A percentile compares a stretch with the other conserved stretches of the same genome.
Evolutionary conservation across 169 alveolate genomes (phyloP).

Genomic region (Cryptosporidium sp.): DNA sequence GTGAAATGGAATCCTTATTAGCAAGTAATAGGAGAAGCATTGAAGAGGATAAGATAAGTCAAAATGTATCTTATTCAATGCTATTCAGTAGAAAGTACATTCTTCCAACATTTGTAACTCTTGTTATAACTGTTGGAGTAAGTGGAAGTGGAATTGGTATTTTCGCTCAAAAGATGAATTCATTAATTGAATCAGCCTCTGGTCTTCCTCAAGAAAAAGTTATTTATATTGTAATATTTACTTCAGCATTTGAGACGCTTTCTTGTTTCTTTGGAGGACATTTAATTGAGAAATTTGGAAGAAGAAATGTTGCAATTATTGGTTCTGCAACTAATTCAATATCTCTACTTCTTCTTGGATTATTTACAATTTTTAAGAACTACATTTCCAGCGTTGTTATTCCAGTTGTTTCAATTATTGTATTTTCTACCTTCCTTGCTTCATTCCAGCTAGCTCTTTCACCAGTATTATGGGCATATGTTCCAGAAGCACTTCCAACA

Average conservation of each 20-base stretch:
- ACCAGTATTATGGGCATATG: constrained; percentile 44
- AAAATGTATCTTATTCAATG: constrained; percentile 16
- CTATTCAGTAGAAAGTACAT: constrained; percentile 34
- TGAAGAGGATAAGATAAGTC: constrained; percentile 26
- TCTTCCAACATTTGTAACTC: constrained; percentile 27
- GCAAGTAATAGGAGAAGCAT: constrained; percentile 14
- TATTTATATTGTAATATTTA: constrained; percentile 34
- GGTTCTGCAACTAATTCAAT: constrained; percentile 36
- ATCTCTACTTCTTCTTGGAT: constrained; percentile 25
- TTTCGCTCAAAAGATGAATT: constrained; percentile 60
- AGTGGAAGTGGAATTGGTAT: constrained; percentile 75
- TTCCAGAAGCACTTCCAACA: constrained; percentile 70
- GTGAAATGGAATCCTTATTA: constrained; percentile 35
- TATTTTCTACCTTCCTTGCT: constrained; percentile 33
- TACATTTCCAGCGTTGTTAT: neutral
- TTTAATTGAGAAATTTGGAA: constrained; percentile 45
- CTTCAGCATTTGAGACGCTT: constrained; percentile 4
- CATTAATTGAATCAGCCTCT: constrained; percentile 55
- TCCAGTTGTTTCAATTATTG: constrained; percentile 34
- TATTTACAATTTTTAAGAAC: constrained; percentile 35
- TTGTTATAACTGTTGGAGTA: constrained; percentile 38
- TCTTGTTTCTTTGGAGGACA: constrained; percentile 65
- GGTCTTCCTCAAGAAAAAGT: constrained; percentile 47
- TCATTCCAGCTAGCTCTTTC: constrained; percentile 52
- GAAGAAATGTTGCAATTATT: constrained; percentile 54